These are phyloP conservation scores for Globisporangium cylindrosporum DNA, from an alignment of 352 stramenopile genomes.

Conservation along the genomic window DNA sequence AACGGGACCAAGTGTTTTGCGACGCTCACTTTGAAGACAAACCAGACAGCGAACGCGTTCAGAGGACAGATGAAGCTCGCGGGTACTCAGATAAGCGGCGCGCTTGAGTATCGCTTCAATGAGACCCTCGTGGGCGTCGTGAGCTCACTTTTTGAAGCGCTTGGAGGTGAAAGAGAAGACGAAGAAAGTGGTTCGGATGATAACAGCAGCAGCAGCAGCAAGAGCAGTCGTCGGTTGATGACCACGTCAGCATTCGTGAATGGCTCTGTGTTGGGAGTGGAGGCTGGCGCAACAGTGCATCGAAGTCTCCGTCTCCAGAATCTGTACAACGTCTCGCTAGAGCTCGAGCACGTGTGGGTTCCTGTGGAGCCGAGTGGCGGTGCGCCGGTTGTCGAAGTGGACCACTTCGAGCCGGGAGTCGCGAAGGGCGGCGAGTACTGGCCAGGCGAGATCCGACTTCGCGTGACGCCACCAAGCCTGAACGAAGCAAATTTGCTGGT, in stretches of 20 bases:
- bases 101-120: constrained; percentile 24
- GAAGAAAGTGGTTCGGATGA: neutral
- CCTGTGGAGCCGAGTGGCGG: neutral
- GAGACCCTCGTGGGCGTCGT: constrained; percentile 30
- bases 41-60: constrained; percentile 21
- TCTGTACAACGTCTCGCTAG: constrained; percentile 36
- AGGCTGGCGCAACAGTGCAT: neutral
- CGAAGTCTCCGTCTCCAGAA: constrained; percentile 23
- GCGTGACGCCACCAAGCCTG: constrained; percentile 19
- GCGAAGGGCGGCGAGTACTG: constrained; percentile 26
- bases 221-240: neutral
- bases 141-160: neutral
- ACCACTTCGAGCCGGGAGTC: constrained; percentile 26
- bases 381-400: constrained; percentile 23
- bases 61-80: constrained; percentile 24
- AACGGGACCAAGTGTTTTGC: constrained; percentile 15
- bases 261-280: constrained; percentile 16
- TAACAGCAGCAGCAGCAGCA: neutral
- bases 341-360: constrained; percentile 46
- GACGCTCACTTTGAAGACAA: constrained; percentile 38
- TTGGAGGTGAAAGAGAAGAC: constrained; percentile 10
- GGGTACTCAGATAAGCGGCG: constrained; percentile 24
- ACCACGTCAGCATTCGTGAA: constrained; percentile 7
- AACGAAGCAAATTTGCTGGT: neutral
- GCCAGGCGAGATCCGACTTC: constrained; percentile 26